These are phyloP conservation scores for Mycena crocata DNA, from an alignment of 768 basidiomycete genomes.

Conservation along the genomic window DNA sequence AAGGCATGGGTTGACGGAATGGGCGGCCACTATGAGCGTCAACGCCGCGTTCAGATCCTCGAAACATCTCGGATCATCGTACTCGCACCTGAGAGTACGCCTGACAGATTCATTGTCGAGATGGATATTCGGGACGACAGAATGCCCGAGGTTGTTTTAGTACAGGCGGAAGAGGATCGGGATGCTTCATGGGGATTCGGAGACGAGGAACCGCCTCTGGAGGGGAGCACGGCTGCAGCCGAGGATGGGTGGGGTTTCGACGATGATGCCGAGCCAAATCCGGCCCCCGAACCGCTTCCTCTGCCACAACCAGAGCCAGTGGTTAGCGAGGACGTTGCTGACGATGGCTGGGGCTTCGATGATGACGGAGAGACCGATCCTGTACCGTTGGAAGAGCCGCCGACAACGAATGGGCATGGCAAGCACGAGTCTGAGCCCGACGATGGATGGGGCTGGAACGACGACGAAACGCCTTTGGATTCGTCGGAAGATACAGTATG, in stretches of 20 bases:
- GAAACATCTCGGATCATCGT: slow-evolving; percentile 70
- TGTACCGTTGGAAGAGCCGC: slow-evolving; percentile 22
- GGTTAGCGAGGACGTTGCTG: slow-evolving; percentile 14
- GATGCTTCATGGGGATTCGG: slow-evolving; percentile 66
- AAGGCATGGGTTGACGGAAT: slow-evolving; percentile 77
- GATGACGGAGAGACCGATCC: slow-evolving; percentile 26
- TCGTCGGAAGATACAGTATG: slow-evolving; percentile 60
- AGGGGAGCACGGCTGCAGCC: slow-evolving; percentile 45
- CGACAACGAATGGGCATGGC: slow-evolving; percentile 24
- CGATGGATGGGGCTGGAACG: slow-evolving; percentile 85
- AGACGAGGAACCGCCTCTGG: slow-evolving; percentile 54
- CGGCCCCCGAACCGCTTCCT: slow-evolving; percentile 31
- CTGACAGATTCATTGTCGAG: slow-evolving; percentile 56
- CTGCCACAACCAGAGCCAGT: slow-evolving; percentile 11
- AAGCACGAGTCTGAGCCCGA: slow-evolving; percentile 50
- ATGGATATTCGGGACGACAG: slow-evolving; percentile 47
- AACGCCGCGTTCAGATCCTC: slow-evolving; percentile 74
- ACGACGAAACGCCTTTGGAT: slow-evolving; percentile 56
- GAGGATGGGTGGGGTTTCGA: slow-evolving; percentile 67
- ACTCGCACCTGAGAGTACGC: slow-evolving; percentile 51
- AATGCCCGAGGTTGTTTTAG: slow-evolving; percentile 44
- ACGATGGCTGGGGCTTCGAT: slow-evolving; percentile 38
- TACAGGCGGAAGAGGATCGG: slow-evolving; percentile 44
- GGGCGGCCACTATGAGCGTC: slow-evolving; percentile 81
- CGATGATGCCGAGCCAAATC: slow-evolving; percentile 50